Percentiles rank a stretch among this genome's conserved stretches.
Evolutionary conservation across 1,284 basidiomycete genomes (phyloP).

Genomic region (Cryptococcus sp.): DNA sequence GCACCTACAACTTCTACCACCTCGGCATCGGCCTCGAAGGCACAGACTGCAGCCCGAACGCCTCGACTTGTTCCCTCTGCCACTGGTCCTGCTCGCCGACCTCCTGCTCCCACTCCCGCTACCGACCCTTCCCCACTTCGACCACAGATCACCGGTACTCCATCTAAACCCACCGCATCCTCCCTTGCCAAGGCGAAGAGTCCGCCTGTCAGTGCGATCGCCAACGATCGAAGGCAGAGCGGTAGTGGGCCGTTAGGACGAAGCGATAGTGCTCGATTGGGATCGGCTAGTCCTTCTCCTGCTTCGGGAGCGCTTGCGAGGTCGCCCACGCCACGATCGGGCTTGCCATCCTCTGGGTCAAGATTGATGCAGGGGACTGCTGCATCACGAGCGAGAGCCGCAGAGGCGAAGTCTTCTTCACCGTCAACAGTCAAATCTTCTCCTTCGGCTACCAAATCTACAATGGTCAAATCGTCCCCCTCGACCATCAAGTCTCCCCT

Average conservation of each 20-base stretch:
- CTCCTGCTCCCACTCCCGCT: background rate
- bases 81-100: constrained; percentile 16
- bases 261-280: background rate
- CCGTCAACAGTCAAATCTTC: background rate
- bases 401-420: background rate
- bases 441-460: background rate
- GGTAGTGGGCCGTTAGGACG: constrained; percentile 1
- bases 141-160: constrained; percentile 32
- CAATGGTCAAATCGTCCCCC: no score
- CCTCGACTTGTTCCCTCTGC: constrained; percentile 12
- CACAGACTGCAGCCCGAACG: background rate
- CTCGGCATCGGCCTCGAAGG: no score
- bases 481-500: background rate
- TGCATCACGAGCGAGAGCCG: constrained; percentile 25
- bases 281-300: constrained; percentile 3
- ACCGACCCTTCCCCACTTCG: constrained; percentile 17
- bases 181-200: constrained; percentile 25
- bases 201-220: background rate
- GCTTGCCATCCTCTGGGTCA: constrained; percentile 9
- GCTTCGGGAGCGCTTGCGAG: background rate
- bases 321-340: background rate
- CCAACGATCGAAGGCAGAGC: constrained; percentile 1
- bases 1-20: no score
- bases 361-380: constrained; percentile 33
- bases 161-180: constrained; percentile 30